phyloP scores from a whole-genome alignment of 2,329 filamentous ascomycete genomes.

The Colletotrichum limetticola region DNA sequence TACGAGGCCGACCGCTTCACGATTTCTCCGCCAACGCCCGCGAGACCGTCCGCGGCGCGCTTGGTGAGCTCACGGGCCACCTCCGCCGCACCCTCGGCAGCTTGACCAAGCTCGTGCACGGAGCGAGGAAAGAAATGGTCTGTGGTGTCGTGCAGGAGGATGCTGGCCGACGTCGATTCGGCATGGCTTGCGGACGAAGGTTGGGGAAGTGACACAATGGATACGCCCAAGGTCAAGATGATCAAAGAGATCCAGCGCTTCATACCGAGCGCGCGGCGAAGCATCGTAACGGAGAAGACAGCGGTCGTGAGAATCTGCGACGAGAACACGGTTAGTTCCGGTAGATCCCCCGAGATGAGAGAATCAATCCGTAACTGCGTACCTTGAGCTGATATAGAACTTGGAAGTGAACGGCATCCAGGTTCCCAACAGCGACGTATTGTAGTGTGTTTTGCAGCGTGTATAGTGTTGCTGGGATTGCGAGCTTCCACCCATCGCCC shows the following conservation, averaged over 20 bases:
- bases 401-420: conserved; percentile 94
- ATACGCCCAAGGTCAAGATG: conserved; percentile 83
- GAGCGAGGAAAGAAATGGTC: conserved; percentile 82
- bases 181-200: conserved; percentile 49
- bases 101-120: conserved; percentile 78
- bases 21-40: conserved; percentile 39
- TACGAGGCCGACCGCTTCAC: conserved; percentile 85
- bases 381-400: conserved; percentile 92
- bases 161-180: conserved; percentile 63
- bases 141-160: conserved; percentile 71
- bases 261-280: conserved; percentile 75
- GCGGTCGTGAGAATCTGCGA: conserved; percentile 84
- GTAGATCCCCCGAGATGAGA: background rate
- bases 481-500: conserved; percentile 93
- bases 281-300: conserved; percentile 83
- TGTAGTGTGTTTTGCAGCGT: conserved; percentile 94
- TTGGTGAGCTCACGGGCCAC: conserved; percentile 63
- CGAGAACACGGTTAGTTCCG: background rate
- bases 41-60: conserved; percentile 52
- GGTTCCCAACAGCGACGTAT: conserved; percentile 89
- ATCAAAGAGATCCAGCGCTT: conserved; percentile 85
- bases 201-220: conserved; percentile 81
- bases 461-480: conserved; percentile 87
- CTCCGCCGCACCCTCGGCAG: conserved; percentile 53
- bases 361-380: conserved; percentile 32